These are phyloP conservation scores for Lolium multiflorum DNA, from an alignment of 176 grass and related monocot species.

Conservation along the genomic window DNA sequence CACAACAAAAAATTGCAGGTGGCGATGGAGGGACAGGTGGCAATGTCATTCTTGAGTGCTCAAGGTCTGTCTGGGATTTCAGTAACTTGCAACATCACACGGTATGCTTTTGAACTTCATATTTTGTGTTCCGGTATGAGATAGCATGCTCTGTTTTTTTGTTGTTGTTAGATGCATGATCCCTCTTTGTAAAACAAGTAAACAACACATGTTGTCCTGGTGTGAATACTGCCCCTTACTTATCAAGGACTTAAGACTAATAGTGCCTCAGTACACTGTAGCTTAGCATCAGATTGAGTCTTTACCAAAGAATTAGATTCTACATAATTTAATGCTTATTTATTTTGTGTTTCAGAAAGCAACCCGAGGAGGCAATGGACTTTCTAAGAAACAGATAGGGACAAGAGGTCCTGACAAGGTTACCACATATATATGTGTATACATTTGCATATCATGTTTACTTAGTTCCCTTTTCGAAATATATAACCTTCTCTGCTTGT, in stretches of 20 bases:
- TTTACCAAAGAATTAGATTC: neutral
- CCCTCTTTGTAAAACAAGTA: slow-evolving; percentile 22
- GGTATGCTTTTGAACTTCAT: slow-evolving; percentile 21
- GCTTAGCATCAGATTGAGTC: neutral
- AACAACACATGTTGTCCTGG: neutral
- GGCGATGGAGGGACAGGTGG: slow-evolving; percentile 88
- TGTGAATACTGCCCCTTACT: neutral
- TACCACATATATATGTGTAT: slow-evolving; percentile 1
- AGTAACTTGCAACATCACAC: slow-evolving; percentile 36
- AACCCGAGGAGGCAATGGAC: slow-evolving; percentile 47
- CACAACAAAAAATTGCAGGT: slow-evolving; percentile 54
- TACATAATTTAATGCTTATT: slow-evolving; percentile 25
- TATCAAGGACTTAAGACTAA: slow-evolving; percentile 2
- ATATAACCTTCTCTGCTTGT: slow-evolving; percentile 10
- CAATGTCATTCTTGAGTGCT: slow-evolving; percentile 91
- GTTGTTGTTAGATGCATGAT: neutral
- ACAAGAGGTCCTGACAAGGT: slow-evolving; percentile 38
- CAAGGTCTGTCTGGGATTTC: slow-evolving; percentile 78
- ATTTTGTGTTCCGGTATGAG: neutral
- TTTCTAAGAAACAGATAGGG: slow-evolving; percentile 34
- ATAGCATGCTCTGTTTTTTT: neutral
- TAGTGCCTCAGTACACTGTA: neutral
- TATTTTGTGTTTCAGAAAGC: slow-evolving; percentile 63
- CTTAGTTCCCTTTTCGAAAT: slow-evolving; percentile 19
- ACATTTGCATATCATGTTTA: neutral